Conservation (phyloP, 2,329 filamentous ascomycete genomes). For the Xylariaceae sp. region DNA sequence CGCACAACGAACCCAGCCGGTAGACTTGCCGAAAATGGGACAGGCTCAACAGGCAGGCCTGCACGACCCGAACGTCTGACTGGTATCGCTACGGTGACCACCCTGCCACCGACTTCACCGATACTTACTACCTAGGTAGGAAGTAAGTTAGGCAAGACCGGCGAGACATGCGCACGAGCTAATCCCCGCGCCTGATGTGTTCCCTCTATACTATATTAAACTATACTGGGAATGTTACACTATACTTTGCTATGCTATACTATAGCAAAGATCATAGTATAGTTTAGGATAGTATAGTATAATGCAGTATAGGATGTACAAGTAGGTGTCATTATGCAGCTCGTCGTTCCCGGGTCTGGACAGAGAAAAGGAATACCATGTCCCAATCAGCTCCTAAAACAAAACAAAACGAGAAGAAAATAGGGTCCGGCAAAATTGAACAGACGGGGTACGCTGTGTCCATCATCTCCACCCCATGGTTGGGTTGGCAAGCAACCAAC, state of each 20-base stretch:
- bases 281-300: too few relatives aligned
- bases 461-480: conserved; percentile 9
- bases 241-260: too few relatives aligned
- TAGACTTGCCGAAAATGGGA: conserved; percentile 18
- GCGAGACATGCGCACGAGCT: not conserved
- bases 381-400: not conserved
- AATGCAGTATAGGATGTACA: too few relatives aligned
- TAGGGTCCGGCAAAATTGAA: conserved; percentile 30
- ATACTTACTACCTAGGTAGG: not conserved
- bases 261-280: too few relatives aligned
- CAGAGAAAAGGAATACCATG: not conserved
- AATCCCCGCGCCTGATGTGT: not conserved
- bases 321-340: conserved; percentile 8
- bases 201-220: not conserved
- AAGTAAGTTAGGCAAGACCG: too few relatives aligned
- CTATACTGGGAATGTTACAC: too few relatives aligned
- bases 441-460: conserved; percentile 15
- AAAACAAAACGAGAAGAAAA: conserved; percentile 10
- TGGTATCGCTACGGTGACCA: not conserved
- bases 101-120: not conserved
- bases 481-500: conserved; percentile 6
- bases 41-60: conserved; percentile 15
- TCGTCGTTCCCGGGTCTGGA: conserved; percentile 12
- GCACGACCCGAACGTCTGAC: conserved; percentile 11
- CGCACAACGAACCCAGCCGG: conserved; percentile 22